phyloP scores from a whole-genome alignment of 2,329 filamentous ascomycete species.

The Aspergillus hiratsukae region DNA sequence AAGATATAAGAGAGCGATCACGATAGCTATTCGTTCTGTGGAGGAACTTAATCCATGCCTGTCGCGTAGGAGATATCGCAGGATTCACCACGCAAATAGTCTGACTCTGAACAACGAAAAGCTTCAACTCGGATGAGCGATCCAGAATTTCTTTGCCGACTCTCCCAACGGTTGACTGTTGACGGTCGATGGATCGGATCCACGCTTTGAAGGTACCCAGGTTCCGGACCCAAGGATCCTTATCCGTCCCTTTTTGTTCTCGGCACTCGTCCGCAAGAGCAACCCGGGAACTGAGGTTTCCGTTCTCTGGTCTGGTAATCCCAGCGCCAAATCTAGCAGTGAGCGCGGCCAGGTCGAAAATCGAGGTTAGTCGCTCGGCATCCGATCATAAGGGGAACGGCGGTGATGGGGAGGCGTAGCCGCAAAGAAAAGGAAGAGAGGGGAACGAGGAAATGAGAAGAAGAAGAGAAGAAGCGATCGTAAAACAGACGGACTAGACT shows the following conservation, averaged over 20 bases:
- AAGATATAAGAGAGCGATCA: background rate
- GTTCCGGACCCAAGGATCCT: conserved; percentile 8
- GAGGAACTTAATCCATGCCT: background rate
- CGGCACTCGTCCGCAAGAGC: background rate
- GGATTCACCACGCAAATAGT: background rate
- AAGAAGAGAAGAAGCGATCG: background rate
- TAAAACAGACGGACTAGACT: background rate
- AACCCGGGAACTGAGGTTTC: background rate
- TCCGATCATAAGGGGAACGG: background rate
- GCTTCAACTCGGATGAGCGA: background rate
- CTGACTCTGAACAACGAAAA: background rate
- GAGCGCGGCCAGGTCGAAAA: background rate
- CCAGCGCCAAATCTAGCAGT: background rate
- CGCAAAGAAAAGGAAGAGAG: background rate
- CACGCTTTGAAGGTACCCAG: conserved; percentile 11
- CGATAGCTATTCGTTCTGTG: background rate
- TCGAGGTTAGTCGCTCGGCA: background rate
- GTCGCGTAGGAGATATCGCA: background rate
- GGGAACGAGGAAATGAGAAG: conserved; percentile 1
- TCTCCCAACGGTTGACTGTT: background rate
- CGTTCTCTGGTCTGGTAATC: background rate
- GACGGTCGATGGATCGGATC: conserved; percentile 5
- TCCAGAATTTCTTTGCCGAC: background rate
- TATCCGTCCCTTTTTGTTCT: conserved; percentile 1
- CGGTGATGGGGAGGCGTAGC: background rate